Conservation (phyloP, 1,284 basidiomycete genomes). For the Tilletia setariae region DNA sequence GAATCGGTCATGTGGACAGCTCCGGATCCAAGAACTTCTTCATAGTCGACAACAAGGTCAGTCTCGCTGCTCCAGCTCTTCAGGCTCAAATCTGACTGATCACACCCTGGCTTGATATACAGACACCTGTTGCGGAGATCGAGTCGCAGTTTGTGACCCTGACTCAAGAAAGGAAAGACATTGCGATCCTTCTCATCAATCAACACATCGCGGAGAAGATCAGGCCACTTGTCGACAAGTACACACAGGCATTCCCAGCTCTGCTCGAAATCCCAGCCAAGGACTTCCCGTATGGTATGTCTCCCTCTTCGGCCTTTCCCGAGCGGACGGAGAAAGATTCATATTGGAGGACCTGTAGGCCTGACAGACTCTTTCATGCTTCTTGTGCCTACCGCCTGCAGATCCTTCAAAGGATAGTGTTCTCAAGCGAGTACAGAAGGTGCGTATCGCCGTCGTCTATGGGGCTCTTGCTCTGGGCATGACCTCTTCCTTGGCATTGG, state of each 20-base stretch:
- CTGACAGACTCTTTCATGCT: too few relatives aligned
- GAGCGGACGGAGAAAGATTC: too few relatives aligned
- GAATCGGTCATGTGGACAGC: constrained; percentile 49
- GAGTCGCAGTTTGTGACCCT: constrained; percentile 45
- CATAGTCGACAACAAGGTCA: constrained; percentile 49
- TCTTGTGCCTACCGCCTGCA: constrained; percentile 52
- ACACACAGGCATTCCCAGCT: constrained; percentile 92
- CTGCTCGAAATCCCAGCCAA: constrained; percentile 95
- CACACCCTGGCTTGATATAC: background rate
- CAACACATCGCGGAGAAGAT: constrained; percentile 73
- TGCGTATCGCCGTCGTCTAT: constrained; percentile 23
- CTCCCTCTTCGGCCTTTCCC: too few relatives aligned
- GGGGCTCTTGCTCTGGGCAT: background rate
- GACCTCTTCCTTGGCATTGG: background rate
- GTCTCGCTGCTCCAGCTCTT: background rate
- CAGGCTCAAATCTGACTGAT: background rate
- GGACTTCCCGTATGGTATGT: constrained; percentile 59
- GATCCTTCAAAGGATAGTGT: constrained; percentile 96
- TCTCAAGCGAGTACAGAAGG: constrained; percentile 88
- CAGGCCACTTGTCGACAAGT: constrained; percentile 87
- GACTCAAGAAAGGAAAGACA: constrained; percentile 48
- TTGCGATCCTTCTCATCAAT: constrained; percentile 53
- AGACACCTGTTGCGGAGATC: constrained; percentile 47
- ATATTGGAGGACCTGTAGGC: too few relatives aligned
- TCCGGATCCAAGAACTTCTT: constrained; percentile 51